phyloP scores from a whole-genome alignment of 495 filamentous ascomycete species.

The Xanthoparmelia taractica region DNA sequence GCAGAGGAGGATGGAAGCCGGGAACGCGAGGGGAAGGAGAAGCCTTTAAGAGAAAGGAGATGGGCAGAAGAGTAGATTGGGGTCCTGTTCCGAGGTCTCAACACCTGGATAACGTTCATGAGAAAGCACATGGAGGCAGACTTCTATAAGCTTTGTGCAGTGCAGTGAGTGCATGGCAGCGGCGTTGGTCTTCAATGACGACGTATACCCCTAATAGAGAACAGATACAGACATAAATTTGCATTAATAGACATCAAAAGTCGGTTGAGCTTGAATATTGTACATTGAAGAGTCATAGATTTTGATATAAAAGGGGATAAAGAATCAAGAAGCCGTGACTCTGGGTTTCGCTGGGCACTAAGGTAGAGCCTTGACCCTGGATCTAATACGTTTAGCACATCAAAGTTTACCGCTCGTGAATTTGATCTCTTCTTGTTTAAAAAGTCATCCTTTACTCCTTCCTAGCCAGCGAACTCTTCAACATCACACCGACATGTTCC shows the following conservation, averaged over 20 bases:
- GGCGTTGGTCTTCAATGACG: constrained; percentile 21
- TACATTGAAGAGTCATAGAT: too few relatives aligned
- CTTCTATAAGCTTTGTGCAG: background rate
- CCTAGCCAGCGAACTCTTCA: background rate
- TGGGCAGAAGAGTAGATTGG: constrained; percentile 53
- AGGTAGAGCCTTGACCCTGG: too few relatives aligned
- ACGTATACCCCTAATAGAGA: background rate
- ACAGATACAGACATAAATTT: background rate
- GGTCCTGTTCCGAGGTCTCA: constrained; percentile 11
- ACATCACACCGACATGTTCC: background rate
- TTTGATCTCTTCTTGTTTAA: background rate
- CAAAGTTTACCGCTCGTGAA: background rate
- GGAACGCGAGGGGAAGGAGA: constrained; percentile 48
- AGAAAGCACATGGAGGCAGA: background rate
- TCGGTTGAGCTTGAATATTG: too few relatives aligned
- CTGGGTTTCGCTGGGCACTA: background rate
- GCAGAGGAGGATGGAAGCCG: constrained; percentile 57
- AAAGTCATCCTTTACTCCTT: background rate
- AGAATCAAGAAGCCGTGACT: background rate
- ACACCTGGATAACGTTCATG: constrained; percentile 6
- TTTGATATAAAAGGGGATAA: background rate
- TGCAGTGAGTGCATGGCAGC: constrained; percentile 2
- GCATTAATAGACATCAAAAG: too few relatives aligned
- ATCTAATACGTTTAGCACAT: background rate
- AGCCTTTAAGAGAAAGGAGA: constrained; percentile 67